Percentiles rank a stretch among this genome's conserved stretches.
Evolutionary conservation across 768 basidiomycete species (phyloP).

Genomic region (Lyophyllum decastes): DNA sequence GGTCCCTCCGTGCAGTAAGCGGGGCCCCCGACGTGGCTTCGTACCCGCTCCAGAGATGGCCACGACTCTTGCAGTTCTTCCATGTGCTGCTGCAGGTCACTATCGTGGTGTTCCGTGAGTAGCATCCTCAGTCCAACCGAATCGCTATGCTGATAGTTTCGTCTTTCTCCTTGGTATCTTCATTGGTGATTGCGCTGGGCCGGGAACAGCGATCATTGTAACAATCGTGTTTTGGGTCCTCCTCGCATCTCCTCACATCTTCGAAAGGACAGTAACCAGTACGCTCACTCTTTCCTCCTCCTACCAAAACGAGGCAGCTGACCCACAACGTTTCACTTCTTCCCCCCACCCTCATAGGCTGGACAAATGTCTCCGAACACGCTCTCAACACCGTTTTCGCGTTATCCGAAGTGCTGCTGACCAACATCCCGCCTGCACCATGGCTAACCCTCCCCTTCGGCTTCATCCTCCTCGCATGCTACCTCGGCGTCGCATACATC

Average conservation of each 20-base stretch:
- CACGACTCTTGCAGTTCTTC: slow-evolving; percentile 50
- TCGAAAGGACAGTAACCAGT: slow-evolving; percentile 40
- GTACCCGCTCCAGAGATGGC: slow-evolving; percentile 66
- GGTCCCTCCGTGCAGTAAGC: background rate
- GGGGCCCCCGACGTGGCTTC: background rate
- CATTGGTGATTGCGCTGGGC: background rate
- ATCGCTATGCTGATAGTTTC: background rate
- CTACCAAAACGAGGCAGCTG: background rate
- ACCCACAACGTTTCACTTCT: too few species aligned
- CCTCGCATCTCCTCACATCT: slow-evolving; percentile 43
- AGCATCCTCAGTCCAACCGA: background rate
- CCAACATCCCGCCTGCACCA: slow-evolving; percentile 51
- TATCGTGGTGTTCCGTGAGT: slow-evolving; percentile 59
- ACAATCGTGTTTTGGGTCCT: slow-evolving; percentile 66
- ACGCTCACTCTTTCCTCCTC: slow-evolving; percentile 12
- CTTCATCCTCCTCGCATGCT: slow-evolving; percentile 51
- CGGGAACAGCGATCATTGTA: slow-evolving; percentile 55
- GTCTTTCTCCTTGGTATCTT: background rate
- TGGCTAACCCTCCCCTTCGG: slow-evolving; percentile 52
- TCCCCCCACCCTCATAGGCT: slow-evolving; percentile 49
- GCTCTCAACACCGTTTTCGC: slow-evolving; percentile 58
- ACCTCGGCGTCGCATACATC: slow-evolving; percentile 71
- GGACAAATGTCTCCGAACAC: slow-evolving; percentile 62
- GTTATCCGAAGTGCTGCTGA: slow-evolving; percentile 57
- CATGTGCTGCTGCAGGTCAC: slow-evolving; percentile 57